phyloP scores from a whole-genome alignment of 1,284 basidiomycete species.

The Sanghuangporus weigelae region DNA sequence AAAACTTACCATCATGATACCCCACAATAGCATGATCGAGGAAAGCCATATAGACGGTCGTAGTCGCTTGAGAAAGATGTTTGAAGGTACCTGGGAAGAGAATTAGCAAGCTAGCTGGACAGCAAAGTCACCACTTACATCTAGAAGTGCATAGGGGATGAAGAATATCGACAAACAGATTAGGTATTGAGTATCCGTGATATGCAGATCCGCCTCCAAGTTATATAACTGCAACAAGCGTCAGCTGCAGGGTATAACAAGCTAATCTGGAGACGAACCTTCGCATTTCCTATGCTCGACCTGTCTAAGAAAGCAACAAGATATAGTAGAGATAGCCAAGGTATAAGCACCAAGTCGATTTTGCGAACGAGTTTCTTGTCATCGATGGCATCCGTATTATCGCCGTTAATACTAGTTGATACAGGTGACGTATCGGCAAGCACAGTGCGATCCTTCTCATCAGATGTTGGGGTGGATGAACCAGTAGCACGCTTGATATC shows the following conservation, averaged over 20 bases:
- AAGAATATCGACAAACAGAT: constrained; percentile 22
- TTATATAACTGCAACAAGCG: constrained; percentile 17
- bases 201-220: constrained; percentile 18
- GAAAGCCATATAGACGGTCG: constrained; percentile 28
- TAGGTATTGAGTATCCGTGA: constrained; percentile 20
- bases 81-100: constrained; percentile 15
- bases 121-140: neutral
- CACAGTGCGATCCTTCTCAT: constrained; percentile 25
- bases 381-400: constrained; percentile 32
- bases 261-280: constrained; percentile 32
- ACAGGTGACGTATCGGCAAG: constrained; percentile 15
- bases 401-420: neutral
- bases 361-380: constrained; percentile 61
- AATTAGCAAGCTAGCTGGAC: constrained; percentile 21
- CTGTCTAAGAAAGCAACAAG: constrained; percentile 72
- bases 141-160: constrained; percentile 13
- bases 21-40: constrained; percentile 25
- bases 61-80: constrained; percentile 28
- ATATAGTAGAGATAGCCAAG: constrained; percentile 70
- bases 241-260: neutral
- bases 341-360: constrained; percentile 58
- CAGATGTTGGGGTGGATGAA: constrained; percentile 17
- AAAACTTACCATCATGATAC: constrained; percentile 35
- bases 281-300: constrained; percentile 79
- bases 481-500: neutral